Base-by-base conservation (phyloP, 2,329 filamentous ascomycete genomes). In the Aspergillus ibericus region DNA sequence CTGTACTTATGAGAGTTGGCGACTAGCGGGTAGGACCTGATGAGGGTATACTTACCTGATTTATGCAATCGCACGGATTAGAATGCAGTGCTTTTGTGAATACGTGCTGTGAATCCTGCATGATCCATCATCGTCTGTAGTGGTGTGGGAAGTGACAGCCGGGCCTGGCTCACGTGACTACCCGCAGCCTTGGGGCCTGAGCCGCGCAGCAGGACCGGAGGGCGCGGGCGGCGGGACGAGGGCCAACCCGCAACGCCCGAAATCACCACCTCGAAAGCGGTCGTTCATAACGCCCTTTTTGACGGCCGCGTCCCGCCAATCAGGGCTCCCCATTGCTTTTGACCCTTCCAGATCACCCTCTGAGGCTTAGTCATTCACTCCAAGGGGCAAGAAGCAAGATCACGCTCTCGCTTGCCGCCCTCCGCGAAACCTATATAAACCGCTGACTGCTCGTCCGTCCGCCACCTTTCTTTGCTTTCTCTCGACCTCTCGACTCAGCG, bases 221-320 rank as follows among this genome's bases (percentile, higher is more conserved):
- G 44, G 15, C 22, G 35, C 20, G 20, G 18, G 29, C 49, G 46
- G 48, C 63, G 38, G 55, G 49, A 35, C 47, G 55, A 56, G 29
- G 34, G 29, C 53, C 52, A 56, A 47, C 44, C 40, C 25, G 44
- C 44, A 48, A 48, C 44, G 27, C 47, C 52, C 55, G 47, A 63
- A 70, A 72, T 68, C 63, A 66, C 60, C 55, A 58, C 56, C 71
- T 71, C 62, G 63, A 77, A 77, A 75, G 67, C 71, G 63, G 70
- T 68, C 70, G 65, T 72, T 75, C 73, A 74, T 75, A 76, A 76
- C 72, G 52, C 63, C 62, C 69, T 67, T 74, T 77, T 74, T 69
- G 51, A 60, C 61, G 59, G 49, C 61, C 61, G 55, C 65, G 56
- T 56, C 62, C 67, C 66, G 66, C 71, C 74, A 76, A 75, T 73